phyloP scores from a whole-genome alignment of 176 grass and related monocot species.

The Hyparrhenia diplandra region DNA sequence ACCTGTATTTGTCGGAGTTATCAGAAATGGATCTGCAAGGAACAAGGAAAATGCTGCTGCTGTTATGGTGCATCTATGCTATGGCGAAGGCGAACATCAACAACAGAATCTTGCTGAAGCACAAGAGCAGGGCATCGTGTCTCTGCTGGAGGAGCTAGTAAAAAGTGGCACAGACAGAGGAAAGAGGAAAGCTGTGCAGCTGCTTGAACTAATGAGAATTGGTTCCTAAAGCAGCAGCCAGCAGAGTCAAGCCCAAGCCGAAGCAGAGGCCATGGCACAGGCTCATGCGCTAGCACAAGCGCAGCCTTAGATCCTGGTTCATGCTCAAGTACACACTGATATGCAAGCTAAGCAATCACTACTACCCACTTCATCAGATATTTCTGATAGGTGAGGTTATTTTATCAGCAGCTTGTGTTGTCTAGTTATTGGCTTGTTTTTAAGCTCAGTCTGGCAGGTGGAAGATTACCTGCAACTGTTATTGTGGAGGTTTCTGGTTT shows the following conservation, averaged over 20 bases:
- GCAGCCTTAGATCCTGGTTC: background rate
- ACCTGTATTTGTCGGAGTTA: constrained; percentile 59
- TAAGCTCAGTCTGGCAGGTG: background rate
- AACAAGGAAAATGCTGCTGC: constrained; percentile 88
- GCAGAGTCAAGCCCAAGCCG: constrained; percentile 56
- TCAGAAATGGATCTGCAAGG: constrained; percentile 66
- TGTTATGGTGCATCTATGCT: constrained; percentile 74
- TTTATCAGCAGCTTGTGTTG: constrained; percentile 6
- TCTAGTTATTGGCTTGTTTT: constrained; percentile 27
- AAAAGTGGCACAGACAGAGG: constrained; percentile 71
- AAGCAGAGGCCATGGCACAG: constrained; percentile 35
- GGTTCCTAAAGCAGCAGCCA: constrained; percentile 65
- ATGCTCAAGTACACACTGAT: constrained; percentile 22
- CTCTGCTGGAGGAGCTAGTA: constrained; percentile 63
- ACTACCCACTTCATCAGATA: constrained; percentile 18
- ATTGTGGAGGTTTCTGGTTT: constrained; percentile 21
- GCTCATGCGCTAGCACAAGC: background rate
- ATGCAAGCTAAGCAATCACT: constrained; percentile 22
- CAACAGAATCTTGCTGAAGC: constrained; percentile 71
- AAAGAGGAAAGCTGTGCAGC: constrained; percentile 71
- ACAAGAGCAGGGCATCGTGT: too few species aligned
- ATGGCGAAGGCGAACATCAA: constrained; percentile 72
- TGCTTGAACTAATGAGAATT: constrained; percentile 65
- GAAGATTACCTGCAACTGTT: too few species aligned
- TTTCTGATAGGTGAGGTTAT: constrained; percentile 42